A percentile compares a stretch with the other conserved stretches of the same genome.
Evolutionary conservation across 2,329 filamentous ascomycete genomes (phyloP).

Genomic region (Ophiosphaerella narmari): DNA sequence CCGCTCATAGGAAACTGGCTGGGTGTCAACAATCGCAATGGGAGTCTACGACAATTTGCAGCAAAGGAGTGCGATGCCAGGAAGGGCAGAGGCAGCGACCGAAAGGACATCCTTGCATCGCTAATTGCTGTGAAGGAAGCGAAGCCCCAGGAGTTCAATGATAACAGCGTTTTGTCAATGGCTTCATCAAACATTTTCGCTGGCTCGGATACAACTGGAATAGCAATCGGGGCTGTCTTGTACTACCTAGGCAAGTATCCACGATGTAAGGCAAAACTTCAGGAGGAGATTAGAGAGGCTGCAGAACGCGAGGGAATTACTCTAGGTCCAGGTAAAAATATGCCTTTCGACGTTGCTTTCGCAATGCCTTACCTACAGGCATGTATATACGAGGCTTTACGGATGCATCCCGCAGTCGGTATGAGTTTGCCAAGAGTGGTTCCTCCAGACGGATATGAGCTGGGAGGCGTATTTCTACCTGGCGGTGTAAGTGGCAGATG

Average conservation of each 20-base stretch:
- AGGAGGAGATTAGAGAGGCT: constrained; percentile 18
- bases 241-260: constrained; percentile 25
- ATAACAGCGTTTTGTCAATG: constrained; percentile 45
- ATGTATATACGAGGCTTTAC: constrained; percentile 24
- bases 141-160: constrained; percentile 44
- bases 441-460: constrained; percentile 15
- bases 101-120: constrained; percentile 47
- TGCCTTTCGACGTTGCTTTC: constrained; percentile 18
- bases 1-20: constrained; percentile 47
- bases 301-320: constrained; percentile 4
- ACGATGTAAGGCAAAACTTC: constrained; percentile 13
- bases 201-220: constrained; percentile 51
- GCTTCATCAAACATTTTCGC: constrained; percentile 45
- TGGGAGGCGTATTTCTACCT: constrained; percentile 15
- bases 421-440: constrained; percentile 21
- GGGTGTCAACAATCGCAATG: constrained; percentile 40
- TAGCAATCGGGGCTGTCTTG: constrained; percentile 35
- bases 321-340: not conserved
- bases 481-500: constrained; percentile 7
- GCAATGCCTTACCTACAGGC: constrained; percentile 30
- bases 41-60: constrained; percentile 39
- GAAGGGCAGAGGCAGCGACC: constrained; percentile 9
- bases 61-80: constrained; percentile 11
- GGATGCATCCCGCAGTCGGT: constrained; percentile 25
- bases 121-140: constrained; percentile 42